A percentile compares a stretch with the other conserved stretches of the same genome.
phyloP scores from a whole-genome alignment of 768 basidiomycete species.

The Tremella fuciformis region DNA sequence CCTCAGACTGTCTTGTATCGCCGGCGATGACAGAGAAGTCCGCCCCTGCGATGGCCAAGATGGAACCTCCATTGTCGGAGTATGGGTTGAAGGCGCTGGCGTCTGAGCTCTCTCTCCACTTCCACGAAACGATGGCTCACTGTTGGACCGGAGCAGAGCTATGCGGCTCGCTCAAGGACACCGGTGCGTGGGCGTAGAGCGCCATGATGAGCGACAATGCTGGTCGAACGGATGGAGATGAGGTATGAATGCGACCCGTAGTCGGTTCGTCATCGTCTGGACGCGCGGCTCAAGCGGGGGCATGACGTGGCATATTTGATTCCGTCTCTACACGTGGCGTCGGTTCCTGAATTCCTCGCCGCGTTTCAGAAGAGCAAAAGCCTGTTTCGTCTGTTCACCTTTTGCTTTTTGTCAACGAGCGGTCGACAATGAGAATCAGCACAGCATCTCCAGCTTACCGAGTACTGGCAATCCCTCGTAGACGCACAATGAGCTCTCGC shows the following conservation, averaged over 20 bases:
- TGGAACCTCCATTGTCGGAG: constrained; percentile 90
- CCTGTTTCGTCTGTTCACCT: no score
- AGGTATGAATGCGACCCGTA: constrained; percentile 1
- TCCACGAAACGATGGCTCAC: constrained; percentile 16
- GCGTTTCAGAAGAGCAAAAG: no score
- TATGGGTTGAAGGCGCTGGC: constrained; percentile 72
- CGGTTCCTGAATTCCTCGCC: neutral
- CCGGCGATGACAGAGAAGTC: constrained; percentile 94
- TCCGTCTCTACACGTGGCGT: constrained; percentile 5
- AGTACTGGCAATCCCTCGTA: no score
- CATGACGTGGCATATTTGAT: constrained; percentile 10
- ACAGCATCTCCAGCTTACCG: no score
- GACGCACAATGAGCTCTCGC: no score
- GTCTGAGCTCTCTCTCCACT: neutral
- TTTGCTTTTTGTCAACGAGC: no score
- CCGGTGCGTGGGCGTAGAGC: constrained; percentile 28
- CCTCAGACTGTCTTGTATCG: constrained; percentile 93
- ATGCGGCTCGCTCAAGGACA: constrained; percentile 19
- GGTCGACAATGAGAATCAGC: no score
- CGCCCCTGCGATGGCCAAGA: constrained; percentile 82
- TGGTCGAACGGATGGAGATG: neutral
- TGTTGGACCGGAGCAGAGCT: constrained; percentile 42
- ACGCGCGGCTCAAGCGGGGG: constrained; percentile 9
- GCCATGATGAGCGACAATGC: constrained; percentile 28
- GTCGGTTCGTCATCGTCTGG: neutral